Evolutionary conservation across 2,329 filamentous ascomycete species (phyloP).

Genomic region (Beauveria medogensis): DNA sequence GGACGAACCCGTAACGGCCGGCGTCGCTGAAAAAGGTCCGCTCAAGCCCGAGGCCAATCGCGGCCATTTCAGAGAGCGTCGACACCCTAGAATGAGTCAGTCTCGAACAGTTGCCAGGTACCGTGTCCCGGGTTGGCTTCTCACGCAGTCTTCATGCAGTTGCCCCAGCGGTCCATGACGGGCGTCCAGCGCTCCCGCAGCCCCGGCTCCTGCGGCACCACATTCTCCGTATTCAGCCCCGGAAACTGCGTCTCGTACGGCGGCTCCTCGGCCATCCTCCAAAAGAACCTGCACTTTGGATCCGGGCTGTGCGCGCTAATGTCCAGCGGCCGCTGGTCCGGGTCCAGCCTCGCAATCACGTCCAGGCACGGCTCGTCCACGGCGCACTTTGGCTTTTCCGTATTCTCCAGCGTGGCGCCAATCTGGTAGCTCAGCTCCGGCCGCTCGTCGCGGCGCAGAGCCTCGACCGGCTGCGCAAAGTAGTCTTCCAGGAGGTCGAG

Average conservation of each 20-base stretch:
- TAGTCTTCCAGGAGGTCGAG: slow-evolving; percentile 58
- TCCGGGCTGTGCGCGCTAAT: slow-evolving; percentile 48
- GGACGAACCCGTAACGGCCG: slow-evolving; percentile 44
- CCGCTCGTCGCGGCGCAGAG: slow-evolving; percentile 43
- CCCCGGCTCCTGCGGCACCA: slow-evolving; percentile 40
- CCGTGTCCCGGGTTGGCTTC: too few species aligned
- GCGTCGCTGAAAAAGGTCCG: slow-evolving; percentile 45
- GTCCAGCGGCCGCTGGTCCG: slow-evolving; percentile 49
- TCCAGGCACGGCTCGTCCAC: slow-evolving; percentile 53
- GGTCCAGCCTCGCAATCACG: slow-evolving; percentile 46
- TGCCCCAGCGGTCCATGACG: slow-evolving; percentile 50
- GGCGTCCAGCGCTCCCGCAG: slow-evolving; percentile 45
- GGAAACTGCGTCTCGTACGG: slow-evolving; percentile 49
- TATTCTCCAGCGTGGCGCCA: slow-evolving; percentile 55
- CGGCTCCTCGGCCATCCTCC: slow-evolving; percentile 47
- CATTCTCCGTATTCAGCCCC: slow-evolving; percentile 45
- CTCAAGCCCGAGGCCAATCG: slow-evolving; percentile 46
- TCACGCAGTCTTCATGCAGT: slow-evolving; percentile 52
- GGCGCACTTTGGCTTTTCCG: slow-evolving; percentile 55
- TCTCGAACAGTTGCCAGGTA: background rate
- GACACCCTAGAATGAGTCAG: slow-evolving; percentile 33
- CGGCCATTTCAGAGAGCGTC: slow-evolving; percentile 50
- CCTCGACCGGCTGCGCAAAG: slow-evolving; percentile 47
- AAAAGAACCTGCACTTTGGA: slow-evolving; percentile 57
- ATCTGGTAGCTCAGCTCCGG: slow-evolving; percentile 53